A percentile compares a stretch with the other conserved stretches of the same genome.
Conservation (phyloP, 1,284 basidiomycete species). For the Heterobasidion parviporum region DNA sequence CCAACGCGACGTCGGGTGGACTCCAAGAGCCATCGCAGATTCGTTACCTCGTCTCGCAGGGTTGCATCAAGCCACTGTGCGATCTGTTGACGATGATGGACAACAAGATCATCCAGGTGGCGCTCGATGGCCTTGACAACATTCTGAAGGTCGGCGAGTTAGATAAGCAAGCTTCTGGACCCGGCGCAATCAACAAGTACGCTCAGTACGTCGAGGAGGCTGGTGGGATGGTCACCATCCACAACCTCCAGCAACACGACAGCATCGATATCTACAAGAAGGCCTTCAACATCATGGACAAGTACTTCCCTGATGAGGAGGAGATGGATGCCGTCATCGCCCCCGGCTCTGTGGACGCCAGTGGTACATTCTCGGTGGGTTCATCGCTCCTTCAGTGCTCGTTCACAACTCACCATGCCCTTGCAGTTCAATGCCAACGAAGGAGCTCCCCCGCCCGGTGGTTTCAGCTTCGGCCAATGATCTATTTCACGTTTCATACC, state of each 20-base stretch:
- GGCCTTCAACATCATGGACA: slow-evolving; percentile 99
- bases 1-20: slow-evolving; percentile 97
- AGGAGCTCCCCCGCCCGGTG: slow-evolving; percentile 85
- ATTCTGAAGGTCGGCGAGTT: slow-evolving; percentile 97
- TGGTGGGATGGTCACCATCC: slow-evolving; percentile 97
- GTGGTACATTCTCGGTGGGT: slow-evolving; percentile 86
- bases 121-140: slow-evolving; percentile 96
- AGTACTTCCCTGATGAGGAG: slow-evolving; percentile 86
- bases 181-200: slow-evolving; percentile 88
- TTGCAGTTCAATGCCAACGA: slow-evolving; percentile 73
- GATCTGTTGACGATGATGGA: slow-evolving; percentile 97
- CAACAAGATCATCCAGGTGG: slow-evolving; percentile 99
- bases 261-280: slow-evolving; percentile 99
- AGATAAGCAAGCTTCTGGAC: slow-evolving; percentile 82
- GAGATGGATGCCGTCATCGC: slow-evolving; percentile 76
- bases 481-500: slow-evolving; percentile 13
- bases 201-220: slow-evolving; percentile 95
- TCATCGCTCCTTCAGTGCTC: slow-evolving; percentile 5
- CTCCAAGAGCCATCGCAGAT: slow-evolving; percentile 97
- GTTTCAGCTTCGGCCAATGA: slow-evolving; percentile 81
- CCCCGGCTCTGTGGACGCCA: slow-evolving; percentile 78
- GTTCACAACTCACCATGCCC: slow-evolving; percentile 1
- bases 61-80: slow-evolving; percentile 98
- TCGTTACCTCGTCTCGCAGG: slow-evolving; percentile 95
- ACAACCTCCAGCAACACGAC: slow-evolving; percentile 99